Percentiles rank a stretch among this genome's conserved stretches.
These are phyloP conservation scores for Ambrosiella cleistominuta DNA, from an alignment of 2,329 filamentous ascomycete species.

Conservation along the genomic window DNA sequence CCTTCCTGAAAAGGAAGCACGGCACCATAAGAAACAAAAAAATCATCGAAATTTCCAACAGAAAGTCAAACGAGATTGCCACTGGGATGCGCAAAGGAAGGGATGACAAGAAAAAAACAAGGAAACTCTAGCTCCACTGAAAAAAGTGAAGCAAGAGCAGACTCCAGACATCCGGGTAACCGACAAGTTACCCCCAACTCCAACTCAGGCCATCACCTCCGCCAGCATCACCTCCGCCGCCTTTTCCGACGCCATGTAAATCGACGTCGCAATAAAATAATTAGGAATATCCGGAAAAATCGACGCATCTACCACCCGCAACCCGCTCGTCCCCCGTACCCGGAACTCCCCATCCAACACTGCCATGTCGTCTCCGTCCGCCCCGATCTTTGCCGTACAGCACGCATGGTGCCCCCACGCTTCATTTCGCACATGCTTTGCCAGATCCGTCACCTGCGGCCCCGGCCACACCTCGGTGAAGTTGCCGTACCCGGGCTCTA, in stretches of 20 bases:
- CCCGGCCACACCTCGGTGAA: conserved; percentile 11
- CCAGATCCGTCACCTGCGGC: conserved; percentile 14
- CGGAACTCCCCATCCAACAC: conserved; percentile 40
- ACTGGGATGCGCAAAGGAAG: no score
- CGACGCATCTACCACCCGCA: conserved; percentile 45
- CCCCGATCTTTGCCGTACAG: conserved; percentile 38
- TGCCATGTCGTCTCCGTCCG: conserved; percentile 33
- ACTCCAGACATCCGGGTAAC: no score
- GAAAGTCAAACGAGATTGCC: no score
- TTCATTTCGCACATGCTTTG: conserved; percentile 22
- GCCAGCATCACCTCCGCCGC: conserved; percentile 36
- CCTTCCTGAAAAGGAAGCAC: no score
- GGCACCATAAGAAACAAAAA: no score
- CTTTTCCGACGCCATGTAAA: conserved; percentile 43
- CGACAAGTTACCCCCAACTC: not conserved
- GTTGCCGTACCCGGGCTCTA: conserved; percentile 15
- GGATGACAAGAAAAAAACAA: no score
- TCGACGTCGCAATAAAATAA: conserved; percentile 29
- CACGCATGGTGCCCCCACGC: conserved; percentile 41
- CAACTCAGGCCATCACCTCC: not conserved
- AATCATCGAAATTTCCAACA: no score
- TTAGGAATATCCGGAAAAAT: conserved; percentile 36
- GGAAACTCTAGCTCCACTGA: no score
- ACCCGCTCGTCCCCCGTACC: conserved; percentile 34
- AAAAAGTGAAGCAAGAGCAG: no score